Base-by-base conservation (phyloP, 306 rosid genomes). In the Cicer chorassanicum region DNA sequence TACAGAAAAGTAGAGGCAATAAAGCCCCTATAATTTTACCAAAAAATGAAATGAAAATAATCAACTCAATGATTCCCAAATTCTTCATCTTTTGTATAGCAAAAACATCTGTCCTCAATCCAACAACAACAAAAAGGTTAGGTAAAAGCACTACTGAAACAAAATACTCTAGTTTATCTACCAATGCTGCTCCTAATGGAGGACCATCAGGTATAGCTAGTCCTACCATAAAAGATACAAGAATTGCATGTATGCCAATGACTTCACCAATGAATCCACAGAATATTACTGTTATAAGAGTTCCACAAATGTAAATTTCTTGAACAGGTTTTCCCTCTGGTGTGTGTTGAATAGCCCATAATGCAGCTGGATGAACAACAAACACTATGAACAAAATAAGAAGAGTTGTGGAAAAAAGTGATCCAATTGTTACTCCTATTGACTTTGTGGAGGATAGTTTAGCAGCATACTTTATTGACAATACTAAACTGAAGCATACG, bases 181-280 rank as follows among this genome's bases (percentile, higher is more conserved):
- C 85, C 12, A 90, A 9, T 43, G 93, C 84, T 7, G 89, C 87
- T 65, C 96, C 96, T 29, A 90, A 87, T 7, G 91, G 91, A 0
- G 87, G 88, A 4, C 93, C 93, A 41, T 87, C 87, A 7, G 96
- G 93, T 42, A 88, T 87, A 66, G 86, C 85, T 62, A 90, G 53
- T 19, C 96, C 96, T 6, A 90, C 66, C 45, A 87, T 2, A 70
- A 90, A 71, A 36, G 91, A 83, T n/a, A 77, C 82, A 16, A 77
- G 0, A 11, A 59, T 3, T 41, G 87, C 82, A 45, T 44, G 68
- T 15, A 78, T 0, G 15, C 96, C 96, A 15, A 88, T 44, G 18
- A 64, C 70, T 72, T 90, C 90, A 34, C 91, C 89, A 38, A 82
- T 0, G 56, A 85, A 74, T 21, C 80, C 84, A 61, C 82, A 67